These are phyloP conservation scores for Bothriochloa decipiens DNA, from an alignment of 176 grass and related monocot genomes.

Conservation along the genomic window DNA sequence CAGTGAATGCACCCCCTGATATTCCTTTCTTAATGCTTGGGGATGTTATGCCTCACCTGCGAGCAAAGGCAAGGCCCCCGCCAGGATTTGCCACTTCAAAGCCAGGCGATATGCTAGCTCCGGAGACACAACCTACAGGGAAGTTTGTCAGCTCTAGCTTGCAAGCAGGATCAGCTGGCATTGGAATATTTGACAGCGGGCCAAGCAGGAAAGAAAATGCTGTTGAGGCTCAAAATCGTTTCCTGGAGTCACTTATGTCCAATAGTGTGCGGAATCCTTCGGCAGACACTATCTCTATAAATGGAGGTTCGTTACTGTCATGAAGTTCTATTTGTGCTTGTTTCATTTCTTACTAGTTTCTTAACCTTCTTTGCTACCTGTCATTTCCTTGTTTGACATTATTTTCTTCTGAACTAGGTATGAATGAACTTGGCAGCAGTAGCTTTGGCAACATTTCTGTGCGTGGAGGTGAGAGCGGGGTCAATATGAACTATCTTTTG, in stretches of 20 bases:
- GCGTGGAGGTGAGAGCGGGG: slow-evolving; percentile 52
- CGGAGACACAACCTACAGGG: slow-evolving; percentile 39
- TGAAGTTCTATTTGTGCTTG: slow-evolving; percentile 18
- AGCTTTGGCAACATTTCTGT: slow-evolving; percentile 51
- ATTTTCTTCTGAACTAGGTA: slow-evolving; percentile 50
- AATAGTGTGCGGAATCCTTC: slow-evolving; percentile 52
- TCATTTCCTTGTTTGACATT: slow-evolving; percentile 29
- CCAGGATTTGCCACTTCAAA: slow-evolving; percentile 84
- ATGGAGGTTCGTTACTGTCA: slow-evolving; percentile 69
- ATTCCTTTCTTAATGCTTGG: slow-evolving; percentile 88
- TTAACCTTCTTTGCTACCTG: neutral
- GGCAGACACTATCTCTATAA: slow-evolving; percentile 43
- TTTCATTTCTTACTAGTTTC: slow-evolving; percentile 17
- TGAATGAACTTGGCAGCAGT: slow-evolving; percentile 59
- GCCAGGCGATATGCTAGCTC: slow-evolving; percentile 50
- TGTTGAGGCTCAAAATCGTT: slow-evolving; percentile 81
- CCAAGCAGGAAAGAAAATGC: slow-evolving; percentile 49
- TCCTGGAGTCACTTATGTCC: slow-evolving; percentile 93
- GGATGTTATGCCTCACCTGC: slow-evolving; percentile 95
- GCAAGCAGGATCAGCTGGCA: slow-evolving; percentile 53
- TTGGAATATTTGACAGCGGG: slow-evolving; percentile 55
- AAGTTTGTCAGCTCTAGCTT: slow-evolving; percentile 57
- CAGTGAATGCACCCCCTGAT: slow-evolving; percentile 64
- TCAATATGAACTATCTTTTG: slow-evolving; percentile 77
- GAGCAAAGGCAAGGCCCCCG: slow-evolving; percentile 86